Evolutionary conservation across 2,329 filamentous ascomycete species (phyloP).

Genomic region (Davidsoniella australis): DNA sequence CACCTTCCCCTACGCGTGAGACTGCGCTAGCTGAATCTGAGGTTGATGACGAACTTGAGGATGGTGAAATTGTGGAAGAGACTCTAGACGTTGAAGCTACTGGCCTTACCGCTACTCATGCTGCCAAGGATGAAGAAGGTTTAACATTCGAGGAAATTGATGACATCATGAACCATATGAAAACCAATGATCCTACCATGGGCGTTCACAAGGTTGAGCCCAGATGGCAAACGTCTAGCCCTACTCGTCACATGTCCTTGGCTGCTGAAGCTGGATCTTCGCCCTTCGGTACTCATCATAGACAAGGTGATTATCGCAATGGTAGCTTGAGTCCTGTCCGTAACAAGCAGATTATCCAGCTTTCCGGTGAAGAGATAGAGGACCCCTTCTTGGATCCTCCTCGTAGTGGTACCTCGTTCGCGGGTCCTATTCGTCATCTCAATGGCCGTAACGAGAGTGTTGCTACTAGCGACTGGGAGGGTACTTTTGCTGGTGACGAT

Average conservation of each 20-base stretch:
- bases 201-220: conserved; percentile 49
- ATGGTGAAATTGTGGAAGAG: conserved; percentile 16
- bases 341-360: conserved; percentile 30
- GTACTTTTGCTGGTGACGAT: conserved; percentile 64
- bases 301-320: conserved; percentile 34
- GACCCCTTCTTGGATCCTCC: conserved; percentile 47
- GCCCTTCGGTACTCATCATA: not conserved
- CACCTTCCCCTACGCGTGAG: conserved; percentile 27
- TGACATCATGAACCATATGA: conserved; percentile 76
- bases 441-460: conserved; percentile 28
- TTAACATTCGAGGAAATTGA: conserved; percentile 72
- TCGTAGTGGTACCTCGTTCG: conserved; percentile 39
- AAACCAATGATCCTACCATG: conserved; percentile 53
- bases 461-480: conserved; percentile 82
- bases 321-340: conserved; percentile 58
- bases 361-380: conserved; percentile 33
- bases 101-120: conserved; percentile 16
- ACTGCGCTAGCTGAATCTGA: conserved; percentile 26
- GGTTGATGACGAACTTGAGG: conserved; percentile 17
- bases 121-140: conserved; percentile 17
- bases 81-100: conserved; percentile 13
- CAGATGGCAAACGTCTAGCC: conserved; percentile 29
- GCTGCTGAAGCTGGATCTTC: conserved; percentile 17
- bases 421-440: conserved; percentile 42
- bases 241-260: conserved; percentile 22